These are phyloP conservation scores for Cytospora piceicola DNA, from an alignment of 2,329 filamentous ascomycete genomes.

Conservation along the genomic window DNA sequence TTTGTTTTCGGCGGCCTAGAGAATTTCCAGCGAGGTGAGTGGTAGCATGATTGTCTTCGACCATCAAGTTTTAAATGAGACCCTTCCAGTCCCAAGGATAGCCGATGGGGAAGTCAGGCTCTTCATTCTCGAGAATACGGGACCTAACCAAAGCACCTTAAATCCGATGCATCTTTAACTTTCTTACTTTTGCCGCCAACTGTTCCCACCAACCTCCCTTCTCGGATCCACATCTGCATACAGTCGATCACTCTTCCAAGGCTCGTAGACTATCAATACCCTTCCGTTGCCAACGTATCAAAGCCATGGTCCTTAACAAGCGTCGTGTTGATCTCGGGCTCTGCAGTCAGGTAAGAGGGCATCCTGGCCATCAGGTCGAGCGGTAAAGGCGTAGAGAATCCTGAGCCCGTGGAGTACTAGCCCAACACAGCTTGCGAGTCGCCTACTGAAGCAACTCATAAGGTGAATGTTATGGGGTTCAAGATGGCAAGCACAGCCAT, in stretches of 20 bases:
- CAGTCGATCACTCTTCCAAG: conserved; percentile 60
- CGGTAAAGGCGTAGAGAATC: conserved; percentile 53
- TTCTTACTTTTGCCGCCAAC: not conserved
- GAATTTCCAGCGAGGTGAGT: conserved; percentile 83
- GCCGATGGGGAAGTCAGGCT: conserved; percentile 1
- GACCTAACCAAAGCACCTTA: not conserved
- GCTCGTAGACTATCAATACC: conserved; percentile 66
- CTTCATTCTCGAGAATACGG: not conserved
- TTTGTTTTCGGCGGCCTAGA: conserved; percentile 74
- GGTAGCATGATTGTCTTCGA: conserved; percentile 79
- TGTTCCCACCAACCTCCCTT: not conserved
- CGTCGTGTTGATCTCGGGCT: conserved; percentile 65
- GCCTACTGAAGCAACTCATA: conserved; percentile 68
- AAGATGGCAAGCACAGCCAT: conserved; percentile 68
- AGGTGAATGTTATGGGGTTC: conserved; percentile 54
- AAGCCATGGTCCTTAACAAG: conserved; percentile 56
- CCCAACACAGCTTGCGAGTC: conserved; percentile 71
- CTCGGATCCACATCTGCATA: conserved; percentile 9
- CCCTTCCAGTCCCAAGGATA: conserved; percentile 13
- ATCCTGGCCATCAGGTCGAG: conserved; percentile 52
- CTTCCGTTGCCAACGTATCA: conserved; percentile 69
- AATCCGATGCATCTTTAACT: not conserved
- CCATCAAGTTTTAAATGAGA: conserved; percentile 63
- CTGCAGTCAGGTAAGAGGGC: conserved; percentile 70
- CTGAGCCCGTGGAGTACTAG: conserved; percentile 40